Evolutionary conservation across 2,329 filamentous ascomycete species (phyloP).

Genomic region (Fusarium succisae): DNA sequence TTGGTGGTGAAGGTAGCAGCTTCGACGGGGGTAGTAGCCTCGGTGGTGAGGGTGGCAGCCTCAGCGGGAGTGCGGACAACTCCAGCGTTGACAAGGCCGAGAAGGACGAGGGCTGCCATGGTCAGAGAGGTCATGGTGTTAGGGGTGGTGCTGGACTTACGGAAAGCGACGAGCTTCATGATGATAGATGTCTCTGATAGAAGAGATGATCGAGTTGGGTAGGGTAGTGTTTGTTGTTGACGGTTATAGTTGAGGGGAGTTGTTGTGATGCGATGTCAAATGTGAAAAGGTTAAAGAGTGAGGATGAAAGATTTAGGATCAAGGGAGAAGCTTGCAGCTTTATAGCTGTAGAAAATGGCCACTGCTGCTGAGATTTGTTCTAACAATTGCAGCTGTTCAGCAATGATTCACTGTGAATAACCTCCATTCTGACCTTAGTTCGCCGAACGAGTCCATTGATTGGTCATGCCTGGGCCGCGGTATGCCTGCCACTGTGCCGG

Average conservation of each 20-base stretch:
- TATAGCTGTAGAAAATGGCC: neutral
- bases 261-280: neutral
- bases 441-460: fast-evolving
- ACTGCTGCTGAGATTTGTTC: fast-evolving
- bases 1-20: neutral
- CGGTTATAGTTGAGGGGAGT: neutral
- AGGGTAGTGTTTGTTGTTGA: neutral
- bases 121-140: neutral
- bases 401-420: neutral
- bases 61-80: neutral
- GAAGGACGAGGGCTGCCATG: neutral
- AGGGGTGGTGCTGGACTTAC: neutral
- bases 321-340: neutral
- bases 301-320: neutral
- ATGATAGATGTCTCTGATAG: neutral
- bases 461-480: neutral
- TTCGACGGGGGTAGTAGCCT: neutral
- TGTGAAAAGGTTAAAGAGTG: neutral
- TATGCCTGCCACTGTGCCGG: neutral
- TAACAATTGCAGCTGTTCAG: neutral
- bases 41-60: neutral
- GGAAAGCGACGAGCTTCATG: constrained; percentile 5
- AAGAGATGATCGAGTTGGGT: neutral
- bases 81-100: neutral
- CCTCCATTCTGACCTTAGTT: neutral